A percentile compares a stretch with the other conserved stretches of the same genome.
phyloP scores from a whole-genome alignment of 768 basidiomycete species.

The Russula dissimulans region DNA sequence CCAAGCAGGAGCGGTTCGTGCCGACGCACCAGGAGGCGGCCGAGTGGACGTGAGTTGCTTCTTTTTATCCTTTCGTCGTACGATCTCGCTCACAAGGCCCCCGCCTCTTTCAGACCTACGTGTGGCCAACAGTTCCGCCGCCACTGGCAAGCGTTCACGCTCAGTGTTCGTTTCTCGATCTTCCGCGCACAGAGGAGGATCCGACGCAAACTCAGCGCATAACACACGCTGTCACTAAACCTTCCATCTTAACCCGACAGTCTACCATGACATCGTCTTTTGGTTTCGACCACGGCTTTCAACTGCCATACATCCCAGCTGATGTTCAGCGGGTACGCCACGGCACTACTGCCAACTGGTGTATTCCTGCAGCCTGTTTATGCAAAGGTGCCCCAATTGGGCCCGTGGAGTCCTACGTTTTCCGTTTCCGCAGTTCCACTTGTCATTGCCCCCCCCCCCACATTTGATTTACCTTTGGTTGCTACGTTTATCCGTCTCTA shows the following conservation, averaged over 20 bases:
- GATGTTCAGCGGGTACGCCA: neutral
- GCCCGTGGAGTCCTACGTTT: neutral
- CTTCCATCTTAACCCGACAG: neutral
- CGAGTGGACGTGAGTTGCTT: conserved; percentile 20
- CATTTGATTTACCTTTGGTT: neutral
- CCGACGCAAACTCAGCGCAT: conserved; percentile 21
- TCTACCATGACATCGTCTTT: conserved; percentile 10
- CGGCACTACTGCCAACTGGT: neutral
- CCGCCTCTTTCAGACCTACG: conserved; percentile 36
- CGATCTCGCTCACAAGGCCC: neutral
- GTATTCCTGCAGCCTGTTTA: neutral
- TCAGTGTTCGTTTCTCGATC: conserved; percentile 47
- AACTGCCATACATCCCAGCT: conserved; percentile 5
- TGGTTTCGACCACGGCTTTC: conserved; percentile 16
- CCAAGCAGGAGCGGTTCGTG: conserved; percentile 10
- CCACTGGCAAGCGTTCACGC: conserved; percentile 52
- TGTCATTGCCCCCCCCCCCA: neutral
- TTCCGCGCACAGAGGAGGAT: conserved; percentile 42
- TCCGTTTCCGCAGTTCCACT: neutral
- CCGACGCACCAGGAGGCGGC: neutral
- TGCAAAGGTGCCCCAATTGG: neutral
- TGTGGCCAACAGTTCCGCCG: conserved; percentile 44
- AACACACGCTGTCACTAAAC: neutral
- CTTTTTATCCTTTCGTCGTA: neutral
- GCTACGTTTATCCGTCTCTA: neutral